Conservation (phyloP, 148 eudicot species). For the Nepenthes mirabilis region DNA sequence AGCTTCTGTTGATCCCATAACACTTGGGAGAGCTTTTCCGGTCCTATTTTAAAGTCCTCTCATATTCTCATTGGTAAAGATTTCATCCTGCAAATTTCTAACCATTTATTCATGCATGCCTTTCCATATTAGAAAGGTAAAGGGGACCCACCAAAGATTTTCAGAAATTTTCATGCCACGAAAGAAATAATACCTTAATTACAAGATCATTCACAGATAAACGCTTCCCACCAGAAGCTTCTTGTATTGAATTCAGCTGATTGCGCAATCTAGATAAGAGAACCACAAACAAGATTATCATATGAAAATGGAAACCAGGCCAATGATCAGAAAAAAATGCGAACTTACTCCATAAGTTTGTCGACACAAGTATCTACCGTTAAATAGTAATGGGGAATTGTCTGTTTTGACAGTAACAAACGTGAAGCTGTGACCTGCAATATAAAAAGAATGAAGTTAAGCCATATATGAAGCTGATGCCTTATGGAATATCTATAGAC, state of each 20-base stretch:
- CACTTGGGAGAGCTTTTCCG: no score
- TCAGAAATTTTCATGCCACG: not conserved
- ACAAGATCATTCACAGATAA: slow-evolving; percentile 92
- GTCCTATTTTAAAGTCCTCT: no score
- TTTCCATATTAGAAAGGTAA: not conserved
- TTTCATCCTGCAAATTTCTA: not conserved
- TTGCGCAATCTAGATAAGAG: slow-evolving; percentile 44
- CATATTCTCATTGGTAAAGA: no score
- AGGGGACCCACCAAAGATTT: not conserved
- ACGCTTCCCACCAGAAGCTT: slow-evolving; percentile 92
- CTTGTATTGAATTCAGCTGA: slow-evolving; percentile 68
- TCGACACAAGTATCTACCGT: slow-evolving; percentile 48
- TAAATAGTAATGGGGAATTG: slow-evolving; percentile 64
- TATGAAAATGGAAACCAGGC: not conserved
- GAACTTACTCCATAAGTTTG: slow-evolving; percentile 81
- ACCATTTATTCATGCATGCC: not conserved
- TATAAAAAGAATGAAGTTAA: slow-evolving; percentile 8
- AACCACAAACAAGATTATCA: slow-evolving; percentile 6
- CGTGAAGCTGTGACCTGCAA: slow-evolving; percentile 78
- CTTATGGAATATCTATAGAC: not conserved
- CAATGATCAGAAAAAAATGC: slow-evolving; percentile 1
- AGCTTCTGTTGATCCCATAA: no score
- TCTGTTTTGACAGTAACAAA: slow-evolving; percentile 70
- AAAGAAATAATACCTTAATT: slow-evolving; percentile 50
- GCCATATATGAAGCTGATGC: not conserved